Base-by-base conservation (phyloP, 192 early-diverging fungal species). In the Entomortierella parvispora region DNA sequence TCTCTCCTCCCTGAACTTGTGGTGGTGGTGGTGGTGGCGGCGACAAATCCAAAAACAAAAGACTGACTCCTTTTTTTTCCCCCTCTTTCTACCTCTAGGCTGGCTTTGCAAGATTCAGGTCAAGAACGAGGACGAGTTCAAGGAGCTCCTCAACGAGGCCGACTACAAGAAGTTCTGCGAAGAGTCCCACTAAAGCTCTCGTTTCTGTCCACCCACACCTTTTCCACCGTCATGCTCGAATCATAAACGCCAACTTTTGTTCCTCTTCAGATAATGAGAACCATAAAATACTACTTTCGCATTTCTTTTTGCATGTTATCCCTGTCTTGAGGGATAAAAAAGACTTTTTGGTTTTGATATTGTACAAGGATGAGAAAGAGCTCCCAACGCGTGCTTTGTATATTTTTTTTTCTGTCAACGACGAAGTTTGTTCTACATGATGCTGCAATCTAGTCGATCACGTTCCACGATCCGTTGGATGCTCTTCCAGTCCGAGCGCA, bases 51-150 rank as follows among this genome's bases (percentile, higher is more conserved):
- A n/a, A n/a, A 23, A 34, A n/a, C n/a, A 42, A 8, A 42, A n/a
- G 26, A 29, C 37, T 29, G 14, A 57, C 49, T 46, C 22, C 23
- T 25, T 28, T 12, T 44, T 26, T 54, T 20, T 7, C 20, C 58
- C 25, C 66, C 25, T 45, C 60, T 37, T 9, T 49, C 59, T 44
- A 43, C 51, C 40, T 31, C 47, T 64, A 94, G 94, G 92, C 58
- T 98, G 97, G 97, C 84, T 96, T 45, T 94, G 92, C 80, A 95
- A 96, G 88, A 92, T 98, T 76, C 86, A 96, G 85, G 46, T 98
- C 46, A 83, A 83, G 7, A 65, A 86, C 61, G 68, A 82, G 68
- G 86, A 64, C 7, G 90, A 97, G 75, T 58, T 97, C 52, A 84
- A 93, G 9, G 69, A 74, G 17, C 85, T 98, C 58, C 69, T 98